These are phyloP conservation scores for Trichoderma pleuroti DNA, from an alignment of 2,329 filamentous ascomycete species.

Conservation along the genomic window DNA sequence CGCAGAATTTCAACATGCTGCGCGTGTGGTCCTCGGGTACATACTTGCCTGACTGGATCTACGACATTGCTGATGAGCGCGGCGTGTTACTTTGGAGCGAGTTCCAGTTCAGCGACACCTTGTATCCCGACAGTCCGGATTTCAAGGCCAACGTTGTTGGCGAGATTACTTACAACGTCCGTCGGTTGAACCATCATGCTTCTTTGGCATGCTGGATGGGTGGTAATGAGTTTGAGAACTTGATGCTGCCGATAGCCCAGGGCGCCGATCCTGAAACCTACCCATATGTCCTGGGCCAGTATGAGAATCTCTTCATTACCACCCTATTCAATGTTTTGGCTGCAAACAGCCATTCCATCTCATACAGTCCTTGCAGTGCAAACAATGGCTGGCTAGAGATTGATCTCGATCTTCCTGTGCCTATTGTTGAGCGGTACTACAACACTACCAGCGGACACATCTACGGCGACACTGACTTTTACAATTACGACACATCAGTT, in stretches of 20 bases:
- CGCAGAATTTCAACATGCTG: constrained; percentile 60
- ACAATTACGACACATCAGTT: constrained; percentile 52
- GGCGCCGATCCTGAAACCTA: constrained; percentile 40
- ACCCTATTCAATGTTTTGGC: constrained; percentile 54
- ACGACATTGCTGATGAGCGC: constrained; percentile 58
- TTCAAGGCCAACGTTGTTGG: constrained; percentile 53
- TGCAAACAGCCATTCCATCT: constrained; percentile 56
- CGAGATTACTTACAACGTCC: constrained; percentile 58
- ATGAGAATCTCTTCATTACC: constrained; percentile 56
- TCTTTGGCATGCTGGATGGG: constrained; percentile 53
- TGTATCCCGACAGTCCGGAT: constrained; percentile 52
- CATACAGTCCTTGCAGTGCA: constrained; percentile 58
- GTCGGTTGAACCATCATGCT: constrained; percentile 59
- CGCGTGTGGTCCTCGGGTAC: constrained; percentile 59
- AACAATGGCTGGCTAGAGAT: constrained; percentile 52
- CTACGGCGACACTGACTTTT: constrained; percentile 60
- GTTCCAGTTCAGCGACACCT: constrained; percentile 58
- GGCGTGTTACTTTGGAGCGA: constrained; percentile 62
- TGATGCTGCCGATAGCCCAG: constrained; percentile 44
- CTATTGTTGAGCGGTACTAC: constrained; percentile 54
- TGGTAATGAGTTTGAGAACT: constrained; percentile 58
- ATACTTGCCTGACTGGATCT: constrained; percentile 60
- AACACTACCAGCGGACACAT: constrained; percentile 49
- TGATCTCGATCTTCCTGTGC: constrained; percentile 49
- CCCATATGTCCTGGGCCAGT: constrained; percentile 38